Evolutionary conservation across 768 basidiomycete species (phyloP).

Genomic region (Suillus occidentalis): DNA sequence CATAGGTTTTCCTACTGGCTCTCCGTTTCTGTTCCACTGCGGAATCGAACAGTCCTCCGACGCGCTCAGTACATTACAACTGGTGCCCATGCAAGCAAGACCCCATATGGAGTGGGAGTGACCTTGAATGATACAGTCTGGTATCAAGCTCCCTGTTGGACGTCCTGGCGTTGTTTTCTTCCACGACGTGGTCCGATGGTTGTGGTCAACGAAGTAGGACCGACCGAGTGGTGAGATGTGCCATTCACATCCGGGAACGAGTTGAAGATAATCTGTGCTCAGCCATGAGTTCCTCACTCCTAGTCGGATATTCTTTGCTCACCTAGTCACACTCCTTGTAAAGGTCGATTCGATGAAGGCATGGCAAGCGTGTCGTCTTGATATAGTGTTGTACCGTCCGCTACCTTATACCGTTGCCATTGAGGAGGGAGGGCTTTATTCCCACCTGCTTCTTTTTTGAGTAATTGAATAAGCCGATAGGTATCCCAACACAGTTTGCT

Average conservation of each 20-base stretch:
- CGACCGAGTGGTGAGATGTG: neutral
- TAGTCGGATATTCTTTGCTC: neutral
- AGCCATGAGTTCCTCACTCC: neutral
- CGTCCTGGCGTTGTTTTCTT: neutral
- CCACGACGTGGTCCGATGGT: neutral
- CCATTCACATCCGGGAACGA: neutral
- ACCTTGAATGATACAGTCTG: neutral
- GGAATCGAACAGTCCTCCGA: too few relatives aligned
- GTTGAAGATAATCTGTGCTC: neutral
- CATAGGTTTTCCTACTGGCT: too few relatives aligned
- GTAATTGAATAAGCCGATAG: neutral
- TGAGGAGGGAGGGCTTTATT: neutral
- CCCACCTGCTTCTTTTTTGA: neutral
- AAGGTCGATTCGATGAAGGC: neutral
- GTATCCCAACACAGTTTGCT: neutral
- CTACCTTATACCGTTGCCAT: neutral
- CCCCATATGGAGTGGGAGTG: neutral
- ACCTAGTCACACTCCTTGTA: conserved; percentile 1
- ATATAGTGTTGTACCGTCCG: neutral
- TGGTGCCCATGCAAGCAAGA: neutral
- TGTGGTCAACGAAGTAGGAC: neutral
- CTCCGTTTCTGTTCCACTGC: too few relatives aligned
- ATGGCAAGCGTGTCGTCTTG: neutral
- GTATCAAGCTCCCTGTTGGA: neutral
- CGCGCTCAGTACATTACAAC: neutral